phyloP scores from a whole-genome alignment of 768 basidiomycete species.

The Pholiota conissans region DNA sequence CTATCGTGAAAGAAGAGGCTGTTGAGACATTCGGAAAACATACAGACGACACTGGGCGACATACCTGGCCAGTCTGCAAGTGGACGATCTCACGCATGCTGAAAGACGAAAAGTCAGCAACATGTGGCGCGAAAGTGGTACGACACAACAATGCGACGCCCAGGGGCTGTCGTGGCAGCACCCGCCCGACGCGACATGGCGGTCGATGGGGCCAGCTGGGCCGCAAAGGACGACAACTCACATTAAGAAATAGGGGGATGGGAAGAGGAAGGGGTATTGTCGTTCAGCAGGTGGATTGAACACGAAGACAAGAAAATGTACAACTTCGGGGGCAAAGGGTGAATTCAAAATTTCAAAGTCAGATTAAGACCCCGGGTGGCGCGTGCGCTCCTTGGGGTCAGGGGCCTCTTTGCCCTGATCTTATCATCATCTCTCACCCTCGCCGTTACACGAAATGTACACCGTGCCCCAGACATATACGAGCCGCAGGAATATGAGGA shows the following conservation, averaged over 20 bases:
- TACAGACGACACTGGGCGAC: conserved; percentile 31
- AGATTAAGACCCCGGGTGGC: conserved; percentile 43
- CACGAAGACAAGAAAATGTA: conserved; percentile 47
- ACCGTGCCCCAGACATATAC: not conserved
- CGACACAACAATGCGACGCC: conserved; percentile 43
- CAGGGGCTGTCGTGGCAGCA: conserved; percentile 24
- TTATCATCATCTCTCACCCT: not conserved
- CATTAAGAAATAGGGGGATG: conserved; percentile 39
- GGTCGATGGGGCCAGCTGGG: conserved; percentile 3
- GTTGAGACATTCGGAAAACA: conserved; percentile 22
- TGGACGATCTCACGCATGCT: conserved; percentile 99
- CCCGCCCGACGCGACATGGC: conserved; percentile 18
- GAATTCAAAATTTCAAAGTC: conserved; percentile 43
- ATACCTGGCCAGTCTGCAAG: conserved; percentile 97
- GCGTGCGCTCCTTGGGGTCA: conserved; percentile 30
- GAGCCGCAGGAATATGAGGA: not conserved
- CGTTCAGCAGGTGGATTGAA: conserved; percentile 43
- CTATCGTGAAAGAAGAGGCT: conserved; percentile 38
- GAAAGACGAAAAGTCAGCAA: conserved; percentile 32
- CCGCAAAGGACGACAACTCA: conserved; percentile 27
- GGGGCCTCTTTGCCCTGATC: conserved; percentile 10
- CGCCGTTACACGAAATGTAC: no score
- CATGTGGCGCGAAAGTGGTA: conserved; percentile 40
- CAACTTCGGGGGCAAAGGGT: conserved; percentile 39
- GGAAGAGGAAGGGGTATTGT: conserved; percentile 35